Percentiles rank a stretch among this genome's conserved stretches.
Evolutionary conservation across 2,329 filamentous ascomycete genomes (phyloP).

Genomic region (Apiospora koreana): DNA sequence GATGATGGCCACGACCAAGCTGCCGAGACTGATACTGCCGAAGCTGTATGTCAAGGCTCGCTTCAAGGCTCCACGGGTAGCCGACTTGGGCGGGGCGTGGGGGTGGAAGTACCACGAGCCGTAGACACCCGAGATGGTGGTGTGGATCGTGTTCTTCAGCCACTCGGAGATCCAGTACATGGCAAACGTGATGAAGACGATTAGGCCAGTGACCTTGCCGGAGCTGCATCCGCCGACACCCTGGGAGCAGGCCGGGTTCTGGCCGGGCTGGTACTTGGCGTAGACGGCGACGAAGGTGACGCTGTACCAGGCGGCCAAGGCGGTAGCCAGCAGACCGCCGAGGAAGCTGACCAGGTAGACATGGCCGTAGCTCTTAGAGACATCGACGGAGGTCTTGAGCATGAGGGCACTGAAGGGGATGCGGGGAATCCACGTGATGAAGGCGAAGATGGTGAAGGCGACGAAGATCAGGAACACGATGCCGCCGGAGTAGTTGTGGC

Average conservation of each 20-base stretch:
- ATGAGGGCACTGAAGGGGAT: conserved; percentile 92
- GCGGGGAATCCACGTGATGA: conserved; percentile 84
- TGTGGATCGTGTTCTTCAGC: conserved; percentile 91
- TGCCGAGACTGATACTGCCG: conserved; percentile 86
- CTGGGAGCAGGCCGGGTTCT: conserved; percentile 53
- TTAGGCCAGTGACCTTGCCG: conserved; percentile 78
- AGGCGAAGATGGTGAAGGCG: conserved; percentile 79
- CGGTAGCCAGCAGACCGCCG: conserved; percentile 74
- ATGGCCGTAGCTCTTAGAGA: conserved; percentile 81
- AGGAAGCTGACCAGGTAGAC: conserved; percentile 85
- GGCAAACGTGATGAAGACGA: conserved; percentile 87
- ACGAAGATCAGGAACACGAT: conserved; percentile 85
- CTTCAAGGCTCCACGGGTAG: conserved; percentile 80
- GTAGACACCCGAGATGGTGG: conserved; percentile 84
- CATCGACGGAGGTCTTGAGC: conserved; percentile 82
- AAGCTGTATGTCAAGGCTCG: conserved; percentile 89
- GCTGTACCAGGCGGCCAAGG: conserved; percentile 81
- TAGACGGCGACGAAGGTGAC: conserved; percentile 87
- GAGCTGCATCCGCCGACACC: conserved; percentile 66
- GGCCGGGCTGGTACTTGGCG: conserved; percentile 72
- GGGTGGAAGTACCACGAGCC: conserved; percentile 90
- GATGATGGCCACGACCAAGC: conserved; percentile 82
- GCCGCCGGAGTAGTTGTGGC: conserved; percentile 77
- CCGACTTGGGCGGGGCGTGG: conserved; percentile 65
- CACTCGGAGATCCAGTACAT: conserved; percentile 94